Evolutionary conservation across 352 stramenopile species (phyloP).

Genomic region (Phytophthora pseudosyringae): DNA sequence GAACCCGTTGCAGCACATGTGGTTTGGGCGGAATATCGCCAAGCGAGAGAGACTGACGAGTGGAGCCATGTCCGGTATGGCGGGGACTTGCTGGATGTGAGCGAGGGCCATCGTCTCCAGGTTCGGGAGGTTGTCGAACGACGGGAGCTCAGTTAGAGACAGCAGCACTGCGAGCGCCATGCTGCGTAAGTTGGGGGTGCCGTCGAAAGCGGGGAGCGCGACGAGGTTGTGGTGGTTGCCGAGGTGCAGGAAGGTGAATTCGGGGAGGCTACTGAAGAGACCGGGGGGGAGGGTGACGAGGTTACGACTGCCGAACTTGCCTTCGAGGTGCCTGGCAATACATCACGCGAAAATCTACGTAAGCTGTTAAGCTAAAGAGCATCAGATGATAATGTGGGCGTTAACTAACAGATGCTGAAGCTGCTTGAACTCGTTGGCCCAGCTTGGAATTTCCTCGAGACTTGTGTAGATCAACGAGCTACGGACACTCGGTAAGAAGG

Average conservation of each 20-base stretch:
- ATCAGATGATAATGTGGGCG: neutral
- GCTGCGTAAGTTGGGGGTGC: constrained; percentile 24
- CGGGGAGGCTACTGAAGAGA: constrained; percentile 28
- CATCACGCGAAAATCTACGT: too few relatives aligned
- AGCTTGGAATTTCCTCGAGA: constrained; percentile 16
- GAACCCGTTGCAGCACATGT: constrained; percentile 38
- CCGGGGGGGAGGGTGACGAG: constrained; percentile 16
- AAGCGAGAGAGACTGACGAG: constrained; percentile 22
- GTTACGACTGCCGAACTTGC: constrained; percentile 27
- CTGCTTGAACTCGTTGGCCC: constrained; percentile 17
- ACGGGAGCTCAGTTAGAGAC: constrained; percentile 19
- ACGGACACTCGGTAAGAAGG: too few relatives aligned
- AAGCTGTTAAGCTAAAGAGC: neutral
- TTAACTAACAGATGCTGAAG: constrained; percentile 27
- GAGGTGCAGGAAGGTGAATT: constrained; percentile 28
- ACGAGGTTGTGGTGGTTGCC: constrained; percentile 19
- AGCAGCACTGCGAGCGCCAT: constrained; percentile 21
- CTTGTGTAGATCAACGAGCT: constrained; percentile 32
- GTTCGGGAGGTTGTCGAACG: constrained; percentile 16
- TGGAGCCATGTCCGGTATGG: constrained; percentile 25
- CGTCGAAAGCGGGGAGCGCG: constrained; percentile 11
- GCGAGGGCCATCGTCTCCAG: constrained; percentile 23
- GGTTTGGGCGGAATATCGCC: constrained; percentile 21
- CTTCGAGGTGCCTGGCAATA: constrained; percentile 27
- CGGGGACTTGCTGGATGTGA: constrained; percentile 13